phyloP scores from a whole-genome alignment of 495 filamentous ascomycete genomes.

The Penicillium macrosclerotiorum region DNA sequence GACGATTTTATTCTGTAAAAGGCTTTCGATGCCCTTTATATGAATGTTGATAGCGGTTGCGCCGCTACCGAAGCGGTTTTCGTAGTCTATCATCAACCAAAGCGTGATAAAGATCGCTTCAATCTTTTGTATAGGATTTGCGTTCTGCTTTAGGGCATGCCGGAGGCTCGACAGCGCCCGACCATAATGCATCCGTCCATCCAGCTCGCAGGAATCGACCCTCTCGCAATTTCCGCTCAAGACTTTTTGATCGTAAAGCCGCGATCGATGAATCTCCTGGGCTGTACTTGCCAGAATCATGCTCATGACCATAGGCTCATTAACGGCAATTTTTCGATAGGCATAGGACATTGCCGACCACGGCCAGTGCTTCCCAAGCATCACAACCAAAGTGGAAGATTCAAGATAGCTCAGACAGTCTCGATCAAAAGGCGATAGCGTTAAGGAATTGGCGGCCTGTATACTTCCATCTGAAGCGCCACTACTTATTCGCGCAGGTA shows the following conservation, averaged over 20 bases:
- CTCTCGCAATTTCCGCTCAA: too few species aligned
- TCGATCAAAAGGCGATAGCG: conserved; percentile 27
- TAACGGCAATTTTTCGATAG: conserved; percentile 31
- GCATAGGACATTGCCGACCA: conserved; percentile 33
- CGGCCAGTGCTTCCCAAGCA: conserved; percentile 37
- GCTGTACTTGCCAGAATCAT: conserved; percentile 36
- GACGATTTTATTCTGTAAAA: conserved; percentile 32
- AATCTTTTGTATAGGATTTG: conserved; percentile 25
- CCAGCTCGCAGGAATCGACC: conserved; percentile 17
- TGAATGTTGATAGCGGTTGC: conserved; percentile 32
- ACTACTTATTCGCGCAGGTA: conserved; percentile 4
- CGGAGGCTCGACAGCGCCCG: conserved; percentile 30
- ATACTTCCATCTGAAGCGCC: conserved; percentile 1
- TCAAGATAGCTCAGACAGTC: conserved; percentile 27
- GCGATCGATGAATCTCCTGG: conserved; percentile 27
- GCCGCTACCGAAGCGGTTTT: conserved; percentile 34
- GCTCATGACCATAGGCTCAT: conserved; percentile 35
- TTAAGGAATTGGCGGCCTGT: conserved; percentile 30
- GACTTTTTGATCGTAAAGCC: conserved; percentile 17
- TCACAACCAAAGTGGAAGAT: conserved; percentile 29
- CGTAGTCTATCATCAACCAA: conserved; percentile 38
- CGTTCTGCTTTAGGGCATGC: conserved; percentile 28
- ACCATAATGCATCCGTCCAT: conserved; percentile 29
- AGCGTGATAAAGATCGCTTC: conserved; percentile 36
- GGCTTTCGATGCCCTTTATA: conserved; percentile 28